Percentiles rank a stretch among this genome's conserved stretches.
Conservation (phyloP, 192 early-diverging fungal genomes). For the Funneliformis mosseae region DNA sequence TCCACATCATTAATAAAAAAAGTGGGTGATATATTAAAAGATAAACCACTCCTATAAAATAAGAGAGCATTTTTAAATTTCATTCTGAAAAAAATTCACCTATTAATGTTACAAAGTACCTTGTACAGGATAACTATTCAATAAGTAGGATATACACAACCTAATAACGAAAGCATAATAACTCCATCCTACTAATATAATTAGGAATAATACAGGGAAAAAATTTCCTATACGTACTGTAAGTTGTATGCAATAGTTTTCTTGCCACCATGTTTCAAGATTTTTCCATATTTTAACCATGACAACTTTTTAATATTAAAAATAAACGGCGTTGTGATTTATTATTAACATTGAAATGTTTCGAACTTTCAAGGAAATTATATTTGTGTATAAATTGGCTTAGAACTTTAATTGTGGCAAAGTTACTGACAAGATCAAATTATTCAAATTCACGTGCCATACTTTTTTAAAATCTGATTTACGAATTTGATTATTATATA, state of each 20-base stretch:
- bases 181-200: conserved; percentile 9
- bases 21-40: conserved; percentile 24
- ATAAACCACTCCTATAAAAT: conserved; percentile 3
- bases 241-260: neutral
- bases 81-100: neutral
- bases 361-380: no score
- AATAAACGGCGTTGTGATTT: no score
- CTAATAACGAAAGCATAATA: conserved; percentile 32
- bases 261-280: neutral
- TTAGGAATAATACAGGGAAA: conserved; percentile 22
- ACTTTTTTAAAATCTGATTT: no score
- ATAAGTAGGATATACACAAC: conserved; percentile 20
- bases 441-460: no score
- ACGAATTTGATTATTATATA: no score
- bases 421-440: no score
- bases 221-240: conserved; percentile 2
- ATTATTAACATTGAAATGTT: no score
- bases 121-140: neutral
- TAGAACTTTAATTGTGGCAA: no score
- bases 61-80: neutral
- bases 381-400: no score
- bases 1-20: conserved; percentile 39
- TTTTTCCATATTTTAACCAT: conserved; percentile 21
- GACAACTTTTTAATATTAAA: neutral
- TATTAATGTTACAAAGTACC: conserved; percentile 2